phyloP scores from a whole-genome alignment of 371 early-diverging fungal species.

The Blastocladiella emersonii region DNA sequence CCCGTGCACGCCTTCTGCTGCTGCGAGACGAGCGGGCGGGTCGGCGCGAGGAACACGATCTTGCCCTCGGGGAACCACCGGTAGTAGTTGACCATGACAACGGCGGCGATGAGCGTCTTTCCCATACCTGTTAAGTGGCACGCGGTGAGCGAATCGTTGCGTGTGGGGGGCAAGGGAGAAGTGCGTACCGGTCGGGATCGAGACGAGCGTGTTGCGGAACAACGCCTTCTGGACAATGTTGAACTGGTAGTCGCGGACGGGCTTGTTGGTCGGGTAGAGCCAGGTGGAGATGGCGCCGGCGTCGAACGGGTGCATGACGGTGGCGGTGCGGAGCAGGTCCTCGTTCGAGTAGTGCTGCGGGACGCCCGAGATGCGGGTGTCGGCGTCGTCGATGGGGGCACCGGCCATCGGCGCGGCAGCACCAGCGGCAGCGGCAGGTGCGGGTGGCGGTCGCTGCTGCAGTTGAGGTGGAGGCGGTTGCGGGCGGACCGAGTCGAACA shows the following conservation, averaged over 20 bases:
- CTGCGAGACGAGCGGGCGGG: constrained; percentile 79
- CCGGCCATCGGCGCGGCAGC: too few relatives aligned
- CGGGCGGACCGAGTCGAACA: too few relatives aligned
- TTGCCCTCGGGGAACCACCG: constrained; percentile 86
- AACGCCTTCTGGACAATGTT: constrained; percentile 67
- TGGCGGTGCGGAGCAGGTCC: not conserved
- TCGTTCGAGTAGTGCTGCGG: not conserved
- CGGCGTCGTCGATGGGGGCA: not conserved
- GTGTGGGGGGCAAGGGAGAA: too few relatives aligned
- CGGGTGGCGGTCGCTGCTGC: too few relatives aligned
- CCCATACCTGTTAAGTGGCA: constrained; percentile 42
- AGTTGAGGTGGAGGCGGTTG: too few relatives aligned
- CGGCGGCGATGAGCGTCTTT: constrained; percentile 92
- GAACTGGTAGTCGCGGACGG: constrained; percentile 73
- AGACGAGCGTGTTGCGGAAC: constrained; percentile 73
- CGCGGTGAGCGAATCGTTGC: too few relatives aligned
- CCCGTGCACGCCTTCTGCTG: constrained; percentile 76
- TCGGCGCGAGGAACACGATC: constrained; percentile 85
- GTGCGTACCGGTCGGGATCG: constrained; percentile 50
- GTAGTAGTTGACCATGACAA: constrained; percentile 84
- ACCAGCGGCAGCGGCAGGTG: too few relatives aligned
- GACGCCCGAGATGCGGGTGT: not conserved
- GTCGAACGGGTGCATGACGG: constrained; percentile 31
- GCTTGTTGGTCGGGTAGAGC: constrained; percentile 68
- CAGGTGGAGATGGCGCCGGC: constrained; percentile 42